A percentile compares a stretch with the other conserved stretches of the same genome.
phyloP scores from a whole-genome alignment of 768 basidiomycete species.

The Gloeostereum incarnatum region DNA sequence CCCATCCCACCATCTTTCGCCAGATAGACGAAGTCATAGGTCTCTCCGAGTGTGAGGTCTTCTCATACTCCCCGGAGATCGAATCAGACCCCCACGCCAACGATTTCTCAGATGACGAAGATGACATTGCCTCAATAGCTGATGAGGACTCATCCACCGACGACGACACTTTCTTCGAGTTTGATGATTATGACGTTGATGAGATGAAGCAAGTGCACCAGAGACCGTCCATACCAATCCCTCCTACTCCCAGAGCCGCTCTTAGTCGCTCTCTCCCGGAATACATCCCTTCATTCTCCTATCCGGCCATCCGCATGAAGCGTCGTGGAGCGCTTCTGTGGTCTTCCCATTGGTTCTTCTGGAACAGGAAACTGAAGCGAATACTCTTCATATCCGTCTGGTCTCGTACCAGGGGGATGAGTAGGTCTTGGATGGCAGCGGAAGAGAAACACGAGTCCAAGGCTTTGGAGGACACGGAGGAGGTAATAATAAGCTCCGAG shows the following conservation, averaged over 20 bases:
- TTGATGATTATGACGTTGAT: constrained; percentile 23
- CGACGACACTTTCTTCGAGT: not conserved
- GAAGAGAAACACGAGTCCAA: constrained; percentile 20
- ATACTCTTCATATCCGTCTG: constrained; percentile 89
- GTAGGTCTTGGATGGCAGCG: constrained; percentile 39
- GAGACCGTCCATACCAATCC: constrained; percentile 23
- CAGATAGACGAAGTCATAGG: constrained; percentile 87
- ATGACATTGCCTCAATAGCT: constrained; percentile 54
- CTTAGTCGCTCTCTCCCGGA: constrained; percentile 27
- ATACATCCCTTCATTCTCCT: constrained; percentile 25
- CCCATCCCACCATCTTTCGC: constrained; percentile 83
- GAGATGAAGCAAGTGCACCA: constrained; percentile 32
- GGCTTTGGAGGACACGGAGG: constrained; percentile 22
- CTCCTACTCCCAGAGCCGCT: constrained; percentile 27
- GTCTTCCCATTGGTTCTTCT: constrained; percentile 97
- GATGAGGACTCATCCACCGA: constrained; percentile 64
- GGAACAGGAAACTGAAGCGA: constrained; percentile 87
- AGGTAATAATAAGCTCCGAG: constrained; percentile 36
- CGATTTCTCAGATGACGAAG: constrained; percentile 72
- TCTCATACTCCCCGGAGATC: constrained; percentile 86
- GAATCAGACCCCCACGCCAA: constrained; percentile 92
- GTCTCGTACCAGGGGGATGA: constrained; percentile 65
- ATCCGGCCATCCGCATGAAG: constrained; percentile 36
- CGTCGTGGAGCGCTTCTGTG: constrained; percentile 76
- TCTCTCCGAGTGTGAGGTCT: constrained; percentile 90